Conservation (phyloP, 345 rosid genomes). For the Citrus inodora region DNA sequence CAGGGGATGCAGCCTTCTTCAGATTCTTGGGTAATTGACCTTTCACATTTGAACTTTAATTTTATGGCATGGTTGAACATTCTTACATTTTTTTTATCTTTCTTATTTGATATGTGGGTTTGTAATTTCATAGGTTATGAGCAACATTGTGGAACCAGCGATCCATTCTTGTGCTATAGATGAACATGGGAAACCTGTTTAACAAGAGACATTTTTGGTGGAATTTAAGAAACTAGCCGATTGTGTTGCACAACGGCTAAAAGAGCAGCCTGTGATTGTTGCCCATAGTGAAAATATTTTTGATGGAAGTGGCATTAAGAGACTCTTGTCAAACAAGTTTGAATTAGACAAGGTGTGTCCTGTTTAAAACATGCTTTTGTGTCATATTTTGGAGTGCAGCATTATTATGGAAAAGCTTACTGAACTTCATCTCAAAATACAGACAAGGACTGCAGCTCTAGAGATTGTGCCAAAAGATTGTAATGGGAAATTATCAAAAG, state of each 20-base stretch:
- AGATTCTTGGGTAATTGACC: constrained; percentile 69
- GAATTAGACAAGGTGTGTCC: constrained; percentile 73
- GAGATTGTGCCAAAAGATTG: constrained; percentile 63
- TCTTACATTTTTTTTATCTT: neutral
- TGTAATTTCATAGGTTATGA: constrained; percentile 27
- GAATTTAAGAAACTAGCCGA: constrained; percentile 68
- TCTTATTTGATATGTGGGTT: neutral
- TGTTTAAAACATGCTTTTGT: neutral
- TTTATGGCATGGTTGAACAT: neutral
- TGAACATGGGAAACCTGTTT: constrained; percentile 35
- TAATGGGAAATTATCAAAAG: constrained; percentile 63
- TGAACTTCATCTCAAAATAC: constrained; percentile 12
- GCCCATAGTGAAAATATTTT: constrained; percentile 84
- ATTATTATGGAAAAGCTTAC: neutral
- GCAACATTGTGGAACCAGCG: constrained; percentile 69
- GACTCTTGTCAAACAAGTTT: constrained; percentile 71
- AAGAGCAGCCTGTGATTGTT: constrained; percentile 91
- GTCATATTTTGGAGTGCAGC: neutral
- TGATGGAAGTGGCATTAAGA: constrained; percentile 78
- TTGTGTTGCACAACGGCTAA: constrained; percentile 64
- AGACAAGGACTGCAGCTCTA: constrained; percentile 55
- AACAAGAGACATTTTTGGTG: constrained; percentile 54
- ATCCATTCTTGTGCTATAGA: constrained; percentile 35
- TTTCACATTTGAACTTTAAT: neutral
- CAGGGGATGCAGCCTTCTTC: constrained; percentile 87